Evolutionary conservation across 2,329 filamentous ascomycete genomes (phyloP).

Genomic region (Sphaerulina populicola): DNA sequence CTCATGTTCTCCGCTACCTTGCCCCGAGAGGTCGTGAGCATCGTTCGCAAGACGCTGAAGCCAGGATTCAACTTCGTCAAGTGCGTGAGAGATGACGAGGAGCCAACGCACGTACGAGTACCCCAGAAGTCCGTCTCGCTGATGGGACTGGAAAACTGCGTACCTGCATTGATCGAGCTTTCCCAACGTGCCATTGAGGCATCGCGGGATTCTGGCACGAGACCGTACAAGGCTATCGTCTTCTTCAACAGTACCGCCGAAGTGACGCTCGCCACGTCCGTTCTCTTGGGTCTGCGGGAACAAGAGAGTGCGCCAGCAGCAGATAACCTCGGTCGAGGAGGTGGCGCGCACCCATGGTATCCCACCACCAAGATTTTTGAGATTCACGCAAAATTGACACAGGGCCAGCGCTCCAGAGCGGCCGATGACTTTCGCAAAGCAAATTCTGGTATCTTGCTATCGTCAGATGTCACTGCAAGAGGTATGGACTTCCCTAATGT

Average conservation of each 20-base stretch:
- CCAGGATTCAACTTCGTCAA: conserved; percentile 80
- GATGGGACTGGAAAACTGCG: conserved; percentile 62
- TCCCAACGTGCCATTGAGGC: conserved; percentile 39
- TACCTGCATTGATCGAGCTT: conserved; percentile 71
- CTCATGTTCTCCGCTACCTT: conserved; percentile 95
- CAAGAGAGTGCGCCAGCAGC: conserved; percentile 12
- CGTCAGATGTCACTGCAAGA: conserved; percentile 45
- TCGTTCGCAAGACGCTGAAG: conserved; percentile 73
- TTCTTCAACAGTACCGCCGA: conserved; percentile 76
- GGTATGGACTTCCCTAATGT: conserved; percentile 49
- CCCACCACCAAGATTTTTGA: conserved; percentile 42
- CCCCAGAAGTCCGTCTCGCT: conserved; percentile 68
- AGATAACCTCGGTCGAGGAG: conserved; percentile 26
- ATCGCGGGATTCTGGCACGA: conserved; percentile 34
- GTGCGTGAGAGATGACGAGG: conserved; percentile 74
- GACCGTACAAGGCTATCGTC: conserved; percentile 89
- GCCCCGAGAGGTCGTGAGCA: conserved; percentile 67
- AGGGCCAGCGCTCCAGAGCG: conserved; percentile 58
- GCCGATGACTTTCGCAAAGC: conserved; percentile 63
- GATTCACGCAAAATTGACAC: conserved; percentile 73
- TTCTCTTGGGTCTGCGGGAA: conserved; percentile 44
- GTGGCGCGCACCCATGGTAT: conserved; percentile 25
- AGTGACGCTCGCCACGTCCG: conserved; percentile 55
- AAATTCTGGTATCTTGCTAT: conserved; percentile 45
- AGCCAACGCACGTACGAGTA: conserved; percentile 74